Percentiles rank a stretch among this genome's conserved stretches.
phyloP scores from a whole-genome alignment of 1,139 yeast genomes.

The Blastobotrys elegans region DNA sequence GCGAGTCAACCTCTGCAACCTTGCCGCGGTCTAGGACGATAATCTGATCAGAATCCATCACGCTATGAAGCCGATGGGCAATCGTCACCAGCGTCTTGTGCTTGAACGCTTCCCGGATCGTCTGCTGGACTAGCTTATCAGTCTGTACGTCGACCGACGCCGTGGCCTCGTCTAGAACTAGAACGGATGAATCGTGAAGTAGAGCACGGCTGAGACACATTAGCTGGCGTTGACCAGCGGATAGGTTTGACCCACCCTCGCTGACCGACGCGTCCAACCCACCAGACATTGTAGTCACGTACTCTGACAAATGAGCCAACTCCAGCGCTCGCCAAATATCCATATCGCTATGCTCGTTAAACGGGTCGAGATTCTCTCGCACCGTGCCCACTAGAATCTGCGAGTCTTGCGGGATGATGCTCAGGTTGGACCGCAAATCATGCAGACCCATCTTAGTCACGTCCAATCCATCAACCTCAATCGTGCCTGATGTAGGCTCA shows the following conservation, averaged over 20 bases:
- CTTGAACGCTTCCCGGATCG: conserved; percentile 59
- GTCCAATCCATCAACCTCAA: conserved; percentile 55
- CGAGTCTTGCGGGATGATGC: conserved; percentile 76
- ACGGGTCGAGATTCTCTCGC: conserved; percentile 65
- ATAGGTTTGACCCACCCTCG: conserved; percentile 70
- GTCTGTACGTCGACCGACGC: conserved; percentile 83
- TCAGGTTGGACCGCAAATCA: conserved; percentile 52
- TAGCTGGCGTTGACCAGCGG: conserved; percentile 75
- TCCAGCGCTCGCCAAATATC: conserved; percentile 79
- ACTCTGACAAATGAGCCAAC: conserved; percentile 76
- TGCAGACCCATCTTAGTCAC: conserved; percentile 52
- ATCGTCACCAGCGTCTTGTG: conserved; percentile 71
- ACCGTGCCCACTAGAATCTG: conserved; percentile 63
- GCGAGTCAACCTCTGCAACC: conserved; percentile 66
- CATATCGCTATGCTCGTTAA: conserved; percentile 45
- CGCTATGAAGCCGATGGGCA: conserved; percentile 80
- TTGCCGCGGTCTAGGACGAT: conserved; percentile 62
- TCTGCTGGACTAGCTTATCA: conserved; percentile 67
- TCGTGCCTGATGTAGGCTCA: conserved; percentile 55
- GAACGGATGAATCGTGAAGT: conserved; percentile 53
- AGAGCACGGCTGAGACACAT: conserved; percentile 73
- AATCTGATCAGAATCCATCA: conserved; percentile 71
- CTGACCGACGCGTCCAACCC: conserved; percentile 42
- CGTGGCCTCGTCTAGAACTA: conserved; percentile 79
- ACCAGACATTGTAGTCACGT: conserved; percentile 42